Conservation (phyloP, 2,329 filamentous ascomycete species). For the Alternaria sp. region DNA sequence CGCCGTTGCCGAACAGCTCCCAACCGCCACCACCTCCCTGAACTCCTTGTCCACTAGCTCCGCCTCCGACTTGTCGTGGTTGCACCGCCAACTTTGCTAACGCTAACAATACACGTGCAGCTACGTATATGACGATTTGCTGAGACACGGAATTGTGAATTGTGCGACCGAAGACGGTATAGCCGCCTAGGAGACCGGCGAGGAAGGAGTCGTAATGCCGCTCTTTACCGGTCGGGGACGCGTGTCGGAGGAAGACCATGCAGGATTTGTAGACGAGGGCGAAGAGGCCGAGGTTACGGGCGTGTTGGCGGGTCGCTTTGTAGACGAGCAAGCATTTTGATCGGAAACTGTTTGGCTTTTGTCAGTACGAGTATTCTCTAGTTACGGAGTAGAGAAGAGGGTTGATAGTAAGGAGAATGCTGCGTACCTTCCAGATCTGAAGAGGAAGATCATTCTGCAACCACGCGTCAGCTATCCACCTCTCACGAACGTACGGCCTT, state of each 20-base stretch:
- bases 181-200: constrained; percentile 86
- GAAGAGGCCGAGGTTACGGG: constrained; percentile 88
- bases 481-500: not conserved
- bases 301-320: constrained; percentile 87
- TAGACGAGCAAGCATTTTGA: constrained; percentile 81
- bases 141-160: constrained; percentile 82
- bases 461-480: constrained; percentile 1
- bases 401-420: not conserved
- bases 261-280: constrained; percentile 86
- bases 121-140: constrained; percentile 98
- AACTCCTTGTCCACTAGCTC: constrained; percentile 13
- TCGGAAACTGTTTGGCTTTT: constrained; percentile 59
- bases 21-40: constrained; percentile 44
- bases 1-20: constrained; percentile 47
- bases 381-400: not conserved
- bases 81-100: constrained; percentile 83
- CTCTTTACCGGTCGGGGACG: constrained; percentile 58
- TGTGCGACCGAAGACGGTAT: constrained; percentile 87
- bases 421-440: constrained; percentile 85
- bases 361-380: constrained; percentile 1
- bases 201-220: constrained; percentile 83
- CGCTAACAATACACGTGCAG: constrained; percentile 86
- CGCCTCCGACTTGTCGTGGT: constrained; percentile 52
- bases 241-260: constrained; percentile 75
- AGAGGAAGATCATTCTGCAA: constrained; percentile 89